Evolutionary conservation across 441 rosid species (phyloP).

Genomic region (Biscutella auriculata): DNA sequence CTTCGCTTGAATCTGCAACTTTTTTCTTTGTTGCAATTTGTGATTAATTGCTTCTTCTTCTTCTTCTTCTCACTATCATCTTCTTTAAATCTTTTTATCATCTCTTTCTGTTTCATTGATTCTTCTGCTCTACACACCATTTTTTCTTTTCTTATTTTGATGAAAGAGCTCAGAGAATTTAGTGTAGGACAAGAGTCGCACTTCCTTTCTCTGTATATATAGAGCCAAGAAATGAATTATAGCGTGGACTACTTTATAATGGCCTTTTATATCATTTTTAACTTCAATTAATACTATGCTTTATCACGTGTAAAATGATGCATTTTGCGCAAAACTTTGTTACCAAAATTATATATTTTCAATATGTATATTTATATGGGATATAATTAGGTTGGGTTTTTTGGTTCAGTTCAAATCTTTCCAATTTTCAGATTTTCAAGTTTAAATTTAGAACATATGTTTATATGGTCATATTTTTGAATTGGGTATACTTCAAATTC

Average conservation of each 20-base stretch:
- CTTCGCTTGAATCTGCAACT: conserved; percentile 66
- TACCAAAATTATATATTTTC: too few relatives aligned
- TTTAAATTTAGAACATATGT: too few relatives aligned
- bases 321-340: too few relatives aligned
- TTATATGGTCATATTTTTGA: too few relatives aligned
- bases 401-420: too few relatives aligned
- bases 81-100: conserved; percentile 22
- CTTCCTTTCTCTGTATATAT: conserved; percentile 15
- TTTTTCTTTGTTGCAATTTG: conserved; percentile 62
- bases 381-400: too few relatives aligned
- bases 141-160: background rate
- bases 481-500: too few relatives aligned
- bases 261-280: too few relatives aligned
- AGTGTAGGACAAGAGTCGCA: conserved; percentile 7
- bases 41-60: conserved; percentile 27
- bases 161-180: background rate
- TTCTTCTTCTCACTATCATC: conserved; percentile 12
- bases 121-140: conserved; percentile 46
- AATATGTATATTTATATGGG: too few relatives aligned
- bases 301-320: too few relatives aligned
- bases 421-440: too few relatives aligned
- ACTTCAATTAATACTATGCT: too few relatives aligned
- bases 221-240: background rate
- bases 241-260: background rate
- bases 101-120: conserved; percentile 29